phyloP scores from a whole-genome alignment of 768 basidiomycete species.

The Tylopilus plumbeoviolaceoides region DNA sequence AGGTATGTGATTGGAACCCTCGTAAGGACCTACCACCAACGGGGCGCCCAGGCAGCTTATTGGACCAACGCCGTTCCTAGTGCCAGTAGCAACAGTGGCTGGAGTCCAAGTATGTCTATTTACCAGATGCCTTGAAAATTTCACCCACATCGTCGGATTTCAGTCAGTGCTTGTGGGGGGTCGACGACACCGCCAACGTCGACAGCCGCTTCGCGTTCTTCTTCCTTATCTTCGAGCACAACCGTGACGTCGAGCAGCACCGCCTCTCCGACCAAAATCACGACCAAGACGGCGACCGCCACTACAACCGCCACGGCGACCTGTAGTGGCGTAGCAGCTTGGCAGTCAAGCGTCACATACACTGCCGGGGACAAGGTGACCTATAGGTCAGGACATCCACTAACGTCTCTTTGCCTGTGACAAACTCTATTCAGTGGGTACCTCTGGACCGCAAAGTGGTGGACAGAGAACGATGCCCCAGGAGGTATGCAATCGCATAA shows the following conservation, averaged over 20 bases:
- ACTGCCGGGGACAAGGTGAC: constrained; percentile 49
- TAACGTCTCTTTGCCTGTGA: neutral
- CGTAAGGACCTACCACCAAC: neutral
- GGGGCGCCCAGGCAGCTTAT: constrained; percentile 51
- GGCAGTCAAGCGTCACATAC: constrained; percentile 43
- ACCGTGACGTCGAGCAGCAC: constrained; percentile 10
- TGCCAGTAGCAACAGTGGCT: constrained; percentile 50
- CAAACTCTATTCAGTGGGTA: constrained; percentile 14
- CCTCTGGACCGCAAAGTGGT: constrained; percentile 55
- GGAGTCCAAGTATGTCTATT: constrained; percentile 53
- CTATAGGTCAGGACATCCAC: constrained; percentile 40
- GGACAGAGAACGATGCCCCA: constrained; percentile 56
- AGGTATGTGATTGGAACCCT: constrained; percentile 36
- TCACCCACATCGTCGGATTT: neutral
- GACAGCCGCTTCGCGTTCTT: constrained; percentile 14
- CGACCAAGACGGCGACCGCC: constrained; percentile 28
- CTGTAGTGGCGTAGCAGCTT: constrained; percentile 49
- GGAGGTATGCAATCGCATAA: constrained; percentile 28
- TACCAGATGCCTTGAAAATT: neutral
- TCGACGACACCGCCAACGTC: neutral
- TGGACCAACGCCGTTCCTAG: constrained; percentile 47
- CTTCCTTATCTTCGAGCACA: constrained; percentile 12
- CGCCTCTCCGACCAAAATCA: constrained; percentile 5
- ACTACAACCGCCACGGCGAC: constrained; percentile 27
- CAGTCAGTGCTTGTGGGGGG: constrained; percentile 24